Percentiles rank a stretch among this genome's conserved stretches.
phyloP scores from a whole-genome alignment of 2,329 filamentous ascomycete species.

The Ophiostoma novo-ulmi region DNA sequence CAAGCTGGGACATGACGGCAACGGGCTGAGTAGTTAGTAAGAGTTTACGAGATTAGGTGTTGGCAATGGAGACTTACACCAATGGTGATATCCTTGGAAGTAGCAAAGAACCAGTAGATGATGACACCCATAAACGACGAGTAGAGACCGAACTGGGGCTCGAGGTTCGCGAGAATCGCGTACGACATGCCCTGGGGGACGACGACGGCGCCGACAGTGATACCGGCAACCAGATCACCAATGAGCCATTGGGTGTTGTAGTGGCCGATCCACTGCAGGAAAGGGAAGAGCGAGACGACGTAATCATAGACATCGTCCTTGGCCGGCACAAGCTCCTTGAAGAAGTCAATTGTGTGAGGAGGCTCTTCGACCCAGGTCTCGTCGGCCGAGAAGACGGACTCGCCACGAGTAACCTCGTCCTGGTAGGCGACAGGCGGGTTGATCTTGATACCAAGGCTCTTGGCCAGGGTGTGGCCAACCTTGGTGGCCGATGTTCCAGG shows the following conservation, averaged over 20 bases:
- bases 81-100: conserved; percentile 97
- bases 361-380: conserved; percentile 80
- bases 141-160: conserved; percentile 79
- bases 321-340: conserved; percentile 59
- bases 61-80: conserved; percentile 56
- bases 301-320: conserved; percentile 55
- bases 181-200: conserved; percentile 98
- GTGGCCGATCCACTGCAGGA: conserved; percentile 76
- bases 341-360: conserved; percentile 68
- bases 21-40: conserved; percentile 51
- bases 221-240: conserved; percentile 82
- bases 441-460: conserved; percentile 75
- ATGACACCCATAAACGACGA: conserved; percentile 94
- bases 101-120: conserved; percentile 96
- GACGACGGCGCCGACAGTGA: conserved; percentile 61
- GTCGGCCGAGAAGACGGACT: conserved; percentile 68
- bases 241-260: conserved; percentile 88
- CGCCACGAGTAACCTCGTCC: conserved; percentile 66
- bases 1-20: conserved; percentile 88
- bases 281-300: conserved; percentile 71
- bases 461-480: conserved; percentile 69
- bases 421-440: conserved; percentile 55
- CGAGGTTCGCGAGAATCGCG: conserved; percentile 74
- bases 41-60: conserved; percentile 16
- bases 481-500: conserved; percentile 42